Evolutionary conservation across 2,329 filamentous ascomycete genomes (phyloP).

Genomic region (Pseudogymnoascus sp.): DNA sequence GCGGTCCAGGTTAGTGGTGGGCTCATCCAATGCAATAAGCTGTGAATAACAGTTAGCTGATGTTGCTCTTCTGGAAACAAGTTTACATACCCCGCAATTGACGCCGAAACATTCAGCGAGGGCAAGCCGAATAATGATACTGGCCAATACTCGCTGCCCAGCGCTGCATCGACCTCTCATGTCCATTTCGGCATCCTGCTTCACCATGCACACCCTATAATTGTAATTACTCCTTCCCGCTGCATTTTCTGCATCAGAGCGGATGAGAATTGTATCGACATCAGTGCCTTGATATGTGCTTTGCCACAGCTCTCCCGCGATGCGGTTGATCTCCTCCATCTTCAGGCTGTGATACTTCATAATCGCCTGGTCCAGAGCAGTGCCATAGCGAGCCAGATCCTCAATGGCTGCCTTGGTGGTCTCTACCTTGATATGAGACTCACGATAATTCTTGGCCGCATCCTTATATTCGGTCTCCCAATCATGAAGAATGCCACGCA

Average conservation of each 20-base stretch:
- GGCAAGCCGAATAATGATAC: constrained; percentile 94
- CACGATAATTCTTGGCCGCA: constrained; percentile 71
- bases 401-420: constrained; percentile 90
- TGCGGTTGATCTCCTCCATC: constrained; percentile 96
- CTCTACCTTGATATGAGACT: constrained; percentile 81
- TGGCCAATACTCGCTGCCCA: constrained; percentile 91
- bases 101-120: constrained; percentile 93
- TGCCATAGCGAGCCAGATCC: constrained; percentile 73
- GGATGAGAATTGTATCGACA: constrained; percentile 92
- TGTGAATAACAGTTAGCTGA: constrained; percentile 14
- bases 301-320: constrained; percentile 94
- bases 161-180: constrained; percentile 97
- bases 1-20: constrained; percentile 89
- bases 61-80: not conserved
- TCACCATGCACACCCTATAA: constrained; percentile 96
- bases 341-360: constrained; percentile 95
- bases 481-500: constrained; percentile 63
- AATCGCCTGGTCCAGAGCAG: constrained; percentile 87
- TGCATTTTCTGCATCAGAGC: constrained; percentile 74
- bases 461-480: constrained; percentile 84
- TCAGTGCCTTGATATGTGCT: constrained; percentile 95
- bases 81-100: constrained; percentile 62
- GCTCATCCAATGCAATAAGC: constrained; percentile 92
- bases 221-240: constrained; percentile 81
- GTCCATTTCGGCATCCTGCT: constrained; percentile 96